Evolutionary conservation across 2,329 filamentous ascomycete species (phyloP).

Genomic region (Triangularia verruculosa): DNA sequence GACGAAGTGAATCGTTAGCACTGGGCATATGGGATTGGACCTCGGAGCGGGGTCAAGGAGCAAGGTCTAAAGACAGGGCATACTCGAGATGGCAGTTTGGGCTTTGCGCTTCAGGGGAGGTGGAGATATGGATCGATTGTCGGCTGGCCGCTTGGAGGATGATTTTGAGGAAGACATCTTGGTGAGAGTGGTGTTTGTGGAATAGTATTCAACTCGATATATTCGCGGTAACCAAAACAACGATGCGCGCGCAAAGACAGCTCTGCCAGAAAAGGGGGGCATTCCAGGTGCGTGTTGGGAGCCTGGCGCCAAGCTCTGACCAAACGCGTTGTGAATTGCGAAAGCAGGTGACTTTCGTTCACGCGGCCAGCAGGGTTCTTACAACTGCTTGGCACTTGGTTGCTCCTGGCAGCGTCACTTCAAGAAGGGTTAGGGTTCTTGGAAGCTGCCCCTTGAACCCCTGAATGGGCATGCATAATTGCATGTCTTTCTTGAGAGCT

Average conservation of each 20-base stretch:
- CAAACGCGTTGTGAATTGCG: slow-evolving; percentile 12
- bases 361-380: background rate
- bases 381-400: background rate
- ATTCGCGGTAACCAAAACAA: background rate
- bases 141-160: slow-evolving; percentile 25
- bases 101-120: slow-evolving; percentile 52
- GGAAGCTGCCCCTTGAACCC: background rate
- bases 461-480: background rate
- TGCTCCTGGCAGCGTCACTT: background rate
- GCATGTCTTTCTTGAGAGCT: background rate
- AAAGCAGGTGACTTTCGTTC: slow-evolving; percentile 16
- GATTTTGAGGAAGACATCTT: slow-evolving; percentile 9
- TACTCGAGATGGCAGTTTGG: slow-evolving; percentile 52
- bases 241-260: background rate
- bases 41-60: background rate
- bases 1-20: background rate
- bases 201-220: background rate
- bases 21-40: background rate
- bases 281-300: background rate
- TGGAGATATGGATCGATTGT: slow-evolving; percentile 46
- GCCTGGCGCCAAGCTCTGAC: background rate
- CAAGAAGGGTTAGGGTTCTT: background rate
- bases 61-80: slow-evolving; percentile 18
- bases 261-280: background rate
- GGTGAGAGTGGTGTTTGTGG: background rate